phyloP scores from a whole-genome alignment of 441 rosid genomes.

The Capsella rubella region DNA sequence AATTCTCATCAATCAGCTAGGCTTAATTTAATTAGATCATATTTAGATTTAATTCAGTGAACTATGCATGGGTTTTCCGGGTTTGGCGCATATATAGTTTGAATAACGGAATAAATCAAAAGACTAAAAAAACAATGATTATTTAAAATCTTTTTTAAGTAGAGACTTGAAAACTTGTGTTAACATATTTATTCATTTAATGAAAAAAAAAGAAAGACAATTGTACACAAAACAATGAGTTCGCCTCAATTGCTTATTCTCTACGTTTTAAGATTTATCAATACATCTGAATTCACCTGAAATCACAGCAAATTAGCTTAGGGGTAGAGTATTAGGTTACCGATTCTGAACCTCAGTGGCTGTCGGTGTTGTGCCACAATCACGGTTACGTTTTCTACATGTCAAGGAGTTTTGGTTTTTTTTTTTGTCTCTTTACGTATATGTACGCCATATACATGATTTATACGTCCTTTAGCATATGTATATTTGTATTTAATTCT shows the following conservation, averaged over 20 bases:
- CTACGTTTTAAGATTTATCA: not conserved
- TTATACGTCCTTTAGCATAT: not conserved
- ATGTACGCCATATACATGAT: not conserved
- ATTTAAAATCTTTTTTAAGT: not conserved
- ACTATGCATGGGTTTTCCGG: not conserved
- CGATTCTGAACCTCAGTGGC: not conserved
- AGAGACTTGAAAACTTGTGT: not conserved
- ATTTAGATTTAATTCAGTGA: too few relatives aligned
- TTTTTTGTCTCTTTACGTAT: not conserved
- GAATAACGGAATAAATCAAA: not conserved
- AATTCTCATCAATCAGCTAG: not conserved
- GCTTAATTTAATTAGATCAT: not conserved
- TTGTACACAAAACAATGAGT: not conserved
- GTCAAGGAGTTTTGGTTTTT: not conserved
- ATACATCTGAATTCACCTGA: not conserved
- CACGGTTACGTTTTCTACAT: not conserved
- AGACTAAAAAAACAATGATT: not conserved
- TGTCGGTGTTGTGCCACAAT: slow-evolving; percentile 1
- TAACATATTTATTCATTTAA: not conserved
- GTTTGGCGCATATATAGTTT: not conserved
- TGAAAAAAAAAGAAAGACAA: not conserved
- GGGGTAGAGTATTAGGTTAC: not conserved
- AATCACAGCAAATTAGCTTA: not conserved
- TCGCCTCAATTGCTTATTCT: not conserved
- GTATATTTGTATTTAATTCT: slow-evolving; percentile 1